phyloP scores from a whole-genome alignment of 148 eudicot genomes.

The Dysphania ambrosioides region DNA sequence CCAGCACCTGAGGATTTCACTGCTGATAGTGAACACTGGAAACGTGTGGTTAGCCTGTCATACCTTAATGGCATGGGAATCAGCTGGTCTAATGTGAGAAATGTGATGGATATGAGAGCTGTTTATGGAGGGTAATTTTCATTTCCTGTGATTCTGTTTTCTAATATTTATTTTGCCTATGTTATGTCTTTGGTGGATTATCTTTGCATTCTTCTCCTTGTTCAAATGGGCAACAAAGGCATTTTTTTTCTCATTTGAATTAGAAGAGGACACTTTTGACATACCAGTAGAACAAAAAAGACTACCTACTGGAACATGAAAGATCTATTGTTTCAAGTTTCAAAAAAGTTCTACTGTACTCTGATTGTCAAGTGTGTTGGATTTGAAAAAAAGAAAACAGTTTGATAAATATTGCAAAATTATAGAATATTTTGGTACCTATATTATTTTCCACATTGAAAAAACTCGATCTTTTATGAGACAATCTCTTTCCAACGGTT shows the following conservation, averaged over 20 bases:
- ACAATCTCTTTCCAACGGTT: neutral
- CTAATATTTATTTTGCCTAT: neutral
- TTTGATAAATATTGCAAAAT: too few relatives aligned
- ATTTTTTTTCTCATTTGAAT: too few relatives aligned
- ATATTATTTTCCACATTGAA: too few relatives aligned
- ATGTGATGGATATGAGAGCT: constrained; percentile 85
- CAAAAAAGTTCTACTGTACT: too few relatives aligned
- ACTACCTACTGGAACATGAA: too few relatives aligned
- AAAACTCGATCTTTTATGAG: neutral
- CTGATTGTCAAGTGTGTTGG: too few relatives aligned
- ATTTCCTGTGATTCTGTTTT: neutral
- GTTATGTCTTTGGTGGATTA: neutral
- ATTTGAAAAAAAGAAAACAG: too few relatives aligned
- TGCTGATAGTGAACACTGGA: constrained; percentile 67
- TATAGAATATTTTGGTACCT: too few relatives aligned
- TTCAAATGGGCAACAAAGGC: neutral
- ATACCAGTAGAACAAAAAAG: too few relatives aligned
- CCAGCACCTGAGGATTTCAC: constrained; percentile 70
- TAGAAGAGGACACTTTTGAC: too few relatives aligned
- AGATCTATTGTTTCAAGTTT: too few relatives aligned
- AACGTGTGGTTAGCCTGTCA: constrained; percentile 50
- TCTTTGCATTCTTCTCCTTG: neutral
- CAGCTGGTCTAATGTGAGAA: constrained; percentile 67
- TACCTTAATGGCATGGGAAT: constrained; percentile 69
- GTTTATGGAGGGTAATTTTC: constrained; percentile 79